These are phyloP conservation scores for Fusarium gaditjirri DNA, from an alignment of 2,329 filamentous ascomycete genomes.

Conservation along the genomic window DNA sequence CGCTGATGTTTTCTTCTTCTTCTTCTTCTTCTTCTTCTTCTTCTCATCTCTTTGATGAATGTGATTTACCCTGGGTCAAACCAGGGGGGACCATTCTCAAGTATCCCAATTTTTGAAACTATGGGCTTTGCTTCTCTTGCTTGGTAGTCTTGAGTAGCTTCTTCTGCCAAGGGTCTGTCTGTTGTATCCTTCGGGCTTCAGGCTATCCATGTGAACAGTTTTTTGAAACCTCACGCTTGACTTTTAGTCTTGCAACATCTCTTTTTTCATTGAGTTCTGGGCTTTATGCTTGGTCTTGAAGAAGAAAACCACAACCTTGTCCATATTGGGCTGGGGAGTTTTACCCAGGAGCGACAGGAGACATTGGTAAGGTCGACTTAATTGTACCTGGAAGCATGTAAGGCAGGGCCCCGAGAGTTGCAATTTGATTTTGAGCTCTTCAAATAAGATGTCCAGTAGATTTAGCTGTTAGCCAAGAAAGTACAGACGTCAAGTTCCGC, in stretches of 20 bases:
- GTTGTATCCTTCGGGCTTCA: not conserved
- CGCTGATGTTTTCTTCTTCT: not conserved
- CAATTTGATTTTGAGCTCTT: not conserved
- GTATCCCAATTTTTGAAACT: not conserved
- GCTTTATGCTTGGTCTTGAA: not conserved
- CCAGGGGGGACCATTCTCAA: not conserved
- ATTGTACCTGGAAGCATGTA: too few relatives aligned
- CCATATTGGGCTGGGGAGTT: not conserved
- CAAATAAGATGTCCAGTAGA: not conserved
- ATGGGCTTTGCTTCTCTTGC: not conserved
- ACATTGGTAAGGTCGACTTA: too few relatives aligned
- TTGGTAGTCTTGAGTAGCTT: not conserved
- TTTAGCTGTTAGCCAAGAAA: not conserved
- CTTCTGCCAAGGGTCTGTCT: not conserved
- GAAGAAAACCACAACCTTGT: not conserved
- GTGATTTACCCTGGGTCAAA: not conserved
- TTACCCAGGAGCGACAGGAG: not conserved
- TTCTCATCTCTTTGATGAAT: not conserved
- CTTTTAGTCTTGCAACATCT: not conserved
- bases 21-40: not conserved
- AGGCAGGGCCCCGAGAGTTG: not conserved
- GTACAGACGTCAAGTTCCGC: not conserved
- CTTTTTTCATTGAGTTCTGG: not conserved
- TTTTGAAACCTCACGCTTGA: not conserved
- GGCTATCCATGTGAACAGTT: not conserved